Base-by-base conservation (phyloP, 1,284 basidiomycete genomes). In the Cutaneotrichosporon arboriforme region DNA sequence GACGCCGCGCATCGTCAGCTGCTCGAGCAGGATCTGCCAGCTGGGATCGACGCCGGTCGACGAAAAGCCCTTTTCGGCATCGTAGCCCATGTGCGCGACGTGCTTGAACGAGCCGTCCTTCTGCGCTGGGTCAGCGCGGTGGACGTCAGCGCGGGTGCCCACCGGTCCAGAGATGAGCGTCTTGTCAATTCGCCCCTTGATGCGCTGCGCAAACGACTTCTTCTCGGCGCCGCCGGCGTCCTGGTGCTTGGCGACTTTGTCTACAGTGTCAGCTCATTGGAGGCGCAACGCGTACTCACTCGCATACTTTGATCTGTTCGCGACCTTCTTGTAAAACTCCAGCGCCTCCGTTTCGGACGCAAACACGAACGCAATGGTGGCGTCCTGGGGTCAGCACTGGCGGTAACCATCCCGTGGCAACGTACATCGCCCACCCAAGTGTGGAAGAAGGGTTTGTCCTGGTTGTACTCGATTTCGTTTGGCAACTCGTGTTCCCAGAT, bases 401-500 rank as follows among this genome's bases (percentile, higher is more conserved):
- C n/a, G n/a, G n/a, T n/a, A n/a, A 89, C 86, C 67, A 86, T 91
- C 62, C 85, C 2, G 15, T 4, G 4, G 18, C 20, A 49, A 82
- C 90, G 75, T 68, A 94, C 90, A 77, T 97, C 92, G 50, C 90
- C 88, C 13, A 86, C 80, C 73, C 97, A 97, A 2, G 90, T 86
- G 76, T 97, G 90, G 71, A 97, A 97, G 81, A 87, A 96, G 2
- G 87, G 82, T 59, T 92, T 81, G 70, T 97, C 94, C 68, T 88
- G 82, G 67, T 84, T 81, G 72, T 91, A 91, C 57, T 87, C 83
- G 59, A 96, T 84, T 41, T 84, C 85, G 36, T 88, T 82, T 62
- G 93, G 96, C 3, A 97, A 74, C 70, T 96, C 92, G 64, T 97
- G 90, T 60, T 92, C 85, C 94, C 94, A 98, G 40, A 93, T 84